Evolutionary conservation across 495 filamentous ascomycete species (phyloP).

Genomic region (Xylaria acuta): DNA sequence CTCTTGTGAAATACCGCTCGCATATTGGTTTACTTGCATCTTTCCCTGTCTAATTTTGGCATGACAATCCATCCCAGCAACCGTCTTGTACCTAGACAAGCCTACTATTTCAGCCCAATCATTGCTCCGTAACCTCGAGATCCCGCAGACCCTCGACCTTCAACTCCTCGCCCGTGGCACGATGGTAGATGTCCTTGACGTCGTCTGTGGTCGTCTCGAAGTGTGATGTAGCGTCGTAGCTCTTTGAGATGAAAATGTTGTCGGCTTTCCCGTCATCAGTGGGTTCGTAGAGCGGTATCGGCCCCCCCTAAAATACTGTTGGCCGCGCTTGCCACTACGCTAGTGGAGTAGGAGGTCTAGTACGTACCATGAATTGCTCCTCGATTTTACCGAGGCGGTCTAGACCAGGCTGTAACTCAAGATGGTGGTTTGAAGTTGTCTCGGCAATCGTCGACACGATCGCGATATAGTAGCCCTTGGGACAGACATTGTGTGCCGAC

Average conservation of each 20-base stretch:
- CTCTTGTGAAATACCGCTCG: neutral
- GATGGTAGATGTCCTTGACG: slow-evolving; percentile 89
- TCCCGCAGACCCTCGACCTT: slow-evolving; percentile 66
- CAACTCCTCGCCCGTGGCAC: slow-evolving; percentile 86
- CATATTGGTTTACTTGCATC: slow-evolving; percentile 6
- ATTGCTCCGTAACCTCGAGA: slow-evolving; percentile 61
- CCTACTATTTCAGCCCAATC: slow-evolving; percentile 19
- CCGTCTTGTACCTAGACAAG: neutral
- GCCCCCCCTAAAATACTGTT: slow-evolving; percentile 60
- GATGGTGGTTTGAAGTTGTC: slow-evolving; percentile 86
- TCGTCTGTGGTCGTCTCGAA: slow-evolving; percentile 94
- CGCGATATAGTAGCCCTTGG: slow-evolving; percentile 98
- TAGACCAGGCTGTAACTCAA: slow-evolving; percentile 92
- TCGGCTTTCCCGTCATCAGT: slow-evolving; percentile 84
- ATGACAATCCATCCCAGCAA: neutral
- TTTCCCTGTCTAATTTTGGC: slow-evolving; percentile 17
- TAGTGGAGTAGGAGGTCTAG: neutral
- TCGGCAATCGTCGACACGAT: slow-evolving; percentile 98
- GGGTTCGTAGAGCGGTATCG: slow-evolving; percentile 93
- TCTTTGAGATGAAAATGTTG: slow-evolving; percentile 97
- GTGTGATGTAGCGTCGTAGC: slow-evolving; percentile 96
- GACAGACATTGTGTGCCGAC: slow-evolving; percentile 96
- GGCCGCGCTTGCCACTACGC: slow-evolving; percentile 22
- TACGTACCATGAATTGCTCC: slow-evolving; percentile 87
- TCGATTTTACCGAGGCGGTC: slow-evolving; percentile 92